These are phyloP conservation scores for Phialophora chinensis DNA, from an alignment of 2,329 filamentous ascomycete genomes.

Conservation along the genomic window DNA sequence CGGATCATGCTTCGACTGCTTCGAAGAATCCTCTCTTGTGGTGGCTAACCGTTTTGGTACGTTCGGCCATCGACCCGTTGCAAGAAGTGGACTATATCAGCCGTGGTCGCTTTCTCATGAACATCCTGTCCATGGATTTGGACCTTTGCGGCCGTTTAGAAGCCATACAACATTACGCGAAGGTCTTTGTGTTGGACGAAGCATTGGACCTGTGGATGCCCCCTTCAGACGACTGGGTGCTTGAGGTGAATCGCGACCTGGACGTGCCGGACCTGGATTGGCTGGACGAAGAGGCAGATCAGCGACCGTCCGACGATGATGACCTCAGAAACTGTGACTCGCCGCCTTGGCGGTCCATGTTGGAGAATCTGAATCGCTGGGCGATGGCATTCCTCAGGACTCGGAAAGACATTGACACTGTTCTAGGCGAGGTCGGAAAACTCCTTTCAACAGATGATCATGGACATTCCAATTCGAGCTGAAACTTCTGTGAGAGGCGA, in stretches of 20 bases:
- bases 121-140: background rate
- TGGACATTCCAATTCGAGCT: background rate
- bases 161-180: conserved; percentile 1
- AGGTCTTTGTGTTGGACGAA: background rate
- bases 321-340: conserved; percentile 1
- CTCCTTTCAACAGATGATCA: background rate
- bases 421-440: conserved; percentile 1
- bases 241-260: background rate
- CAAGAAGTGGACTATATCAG: conserved; percentile 1
- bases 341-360: background rate
- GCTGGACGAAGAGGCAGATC: background rate
- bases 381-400: background rate
- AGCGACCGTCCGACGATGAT: background rate
- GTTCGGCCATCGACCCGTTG: conserved; percentile 1
- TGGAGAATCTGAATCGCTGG: conserved; percentile 1
- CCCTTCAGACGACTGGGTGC: background rate
- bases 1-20: background rate
- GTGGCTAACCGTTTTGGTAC: background rate
- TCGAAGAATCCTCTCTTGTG: background rate
- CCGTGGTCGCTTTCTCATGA: conserved; percentile 4
- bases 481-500: background rate
- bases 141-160: conserved; percentile 3
- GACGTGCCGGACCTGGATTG: background rate
- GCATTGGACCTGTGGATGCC: background rate
- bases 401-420: background rate